Evolutionary conservation across 805 yeast species (phyloP), one percentile per base, ranked within the genome.

Genomic region (Lachancea fermentati): DNA sequence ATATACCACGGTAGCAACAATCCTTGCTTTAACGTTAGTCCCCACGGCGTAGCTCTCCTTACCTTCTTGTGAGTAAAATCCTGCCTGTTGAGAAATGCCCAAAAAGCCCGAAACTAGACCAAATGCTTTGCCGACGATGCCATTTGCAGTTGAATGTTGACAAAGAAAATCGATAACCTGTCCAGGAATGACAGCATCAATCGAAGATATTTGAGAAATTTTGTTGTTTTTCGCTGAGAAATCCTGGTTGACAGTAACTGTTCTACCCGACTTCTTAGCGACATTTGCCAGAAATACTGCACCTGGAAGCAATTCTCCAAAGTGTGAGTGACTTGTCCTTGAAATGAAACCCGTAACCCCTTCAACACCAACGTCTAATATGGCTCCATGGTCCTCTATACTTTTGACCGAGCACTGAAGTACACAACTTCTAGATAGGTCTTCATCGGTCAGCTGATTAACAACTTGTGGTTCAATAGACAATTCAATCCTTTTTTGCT

Each of bases 371-470:
- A 83, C 60, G 50, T 81, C 82, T 32, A 91, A 64, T 42, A 85
- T 76, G 17, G 79, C 74, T 64, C 98, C 98, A 59, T 87, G 96
- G 59, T 93, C 99, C 70, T 93, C 97, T 17, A 85, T 64, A 34
- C 94, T 81, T 46, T 71, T 73, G 16, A 93, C 78, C 2, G 85
- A 70, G 17, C 79, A 89, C 63, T 93, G 98, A 2, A 93, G 57
- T 3, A 82, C 57, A 12, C 57, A 37, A 43, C 75, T 69, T 32
- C 86, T 87, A 4, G 68, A 63, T 36, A 85, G 62, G 57, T 88
- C 97, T 33, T 81, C 88, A 4, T 68, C 74, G 6, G 67, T 72
- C 42, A 88, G 64, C 15, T 71, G 67, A 56, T 93, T 93, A 9
- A 84, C 86, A 32, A 66, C 65, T 35, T 75, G 70, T 5, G 97